Evolutionary conservation across 2,329 filamentous ascomycete species (phyloP), one percentile per base, ranked within the genome.

Genomic region (Colletotrichum sidae): DNA sequence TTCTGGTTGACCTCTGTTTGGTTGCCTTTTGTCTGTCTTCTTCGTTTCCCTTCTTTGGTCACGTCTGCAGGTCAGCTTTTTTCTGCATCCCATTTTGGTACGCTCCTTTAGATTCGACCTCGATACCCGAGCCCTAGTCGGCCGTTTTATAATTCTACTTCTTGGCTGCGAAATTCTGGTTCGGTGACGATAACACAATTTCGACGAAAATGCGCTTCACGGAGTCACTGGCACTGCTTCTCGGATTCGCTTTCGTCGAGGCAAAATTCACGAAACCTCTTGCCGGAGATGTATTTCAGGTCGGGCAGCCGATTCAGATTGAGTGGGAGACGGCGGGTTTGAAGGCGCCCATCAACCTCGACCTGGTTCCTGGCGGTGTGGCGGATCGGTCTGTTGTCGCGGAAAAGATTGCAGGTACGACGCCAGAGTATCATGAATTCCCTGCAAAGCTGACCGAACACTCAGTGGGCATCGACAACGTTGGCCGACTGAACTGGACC

Each of bases 311-410:
- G 11, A 65, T 70, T 41, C 46, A 68, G 41, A 69, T 72, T 51
- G 60, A 57, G 25, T 71, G 70, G 70, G 63, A 69, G 17, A 69
- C 67, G 13, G 45, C 60, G 6, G 69, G 70, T 15, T 66, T 72
- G 5, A 53, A 68, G 7, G 69, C 57, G 9, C 70, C 71, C 3
- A 49, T 72, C 41, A 60, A 68, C 9, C 70, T 72, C 56, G 61
- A 69, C 53, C 53, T 72, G 25, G 67, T 72, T 4, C 70, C 71
- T 0, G 61, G 60, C 7, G 71, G 62, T n/a, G 45, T 45, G 6
- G 51, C 51, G 6, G 66, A 69, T 37, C 55, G 63, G n/a, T 67
- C 61, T 41, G 42, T 70, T n/a, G 45, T 72, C 12, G 61, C 71
- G 1, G 63, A 72, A 42, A 67, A 67, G 45, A 66, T 71, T 49